Evolutionary conservation across 495 filamentous ascomycete genomes (phyloP), one percentile per base, ranked within the genome.

Genomic region (Viridothelium virens): DNA sequence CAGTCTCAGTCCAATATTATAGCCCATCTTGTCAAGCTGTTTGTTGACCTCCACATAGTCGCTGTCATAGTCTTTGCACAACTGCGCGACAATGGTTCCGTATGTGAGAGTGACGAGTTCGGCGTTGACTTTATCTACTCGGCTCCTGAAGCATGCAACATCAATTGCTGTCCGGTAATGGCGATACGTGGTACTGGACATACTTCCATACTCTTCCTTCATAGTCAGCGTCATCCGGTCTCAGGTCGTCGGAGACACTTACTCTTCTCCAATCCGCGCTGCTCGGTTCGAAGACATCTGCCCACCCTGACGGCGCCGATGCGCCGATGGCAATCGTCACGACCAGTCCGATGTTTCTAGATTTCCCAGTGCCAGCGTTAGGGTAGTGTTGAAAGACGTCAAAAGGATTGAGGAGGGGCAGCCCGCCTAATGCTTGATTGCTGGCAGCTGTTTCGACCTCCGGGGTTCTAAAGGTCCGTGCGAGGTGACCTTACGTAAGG

Each of bases 21-120:
- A 96, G 46, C 94, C 94, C 94, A 98, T 98, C 79, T 91, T 95
- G 74, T 98, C 94, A 56, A 98, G 81, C 75, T 98, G 94, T 78
- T 91, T 91, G 79, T 98, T 98, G 75, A 91, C 93, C 75, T 97
- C 90, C 62, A 85, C 82, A 72, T 98, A 98, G 77, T 97, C 89
- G 67, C 85, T 86, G 68, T 96, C 91, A 73, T 89, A 96, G 80
- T 98, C 94, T 75, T 93, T 92, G 79, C 92, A 96, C 63, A 98
- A 83, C 77, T 97, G 94, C 47, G 91, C 89, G 64, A 98, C 94
- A 70, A 98, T 96, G 14, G 95, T 97, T 67, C 94, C 94, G 74
- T 98, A 98, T 48, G 94, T 98, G 72, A 98, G 83, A 66, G 93
- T 96, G 31, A 98, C 94, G 69, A 98, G 83, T 77, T 98, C 94